Percentiles rank a stretch among this genome's conserved stretches.
phyloP scores from a whole-genome alignment of 257 asterid species.

The Galeopsis tetrahit region DNA sequence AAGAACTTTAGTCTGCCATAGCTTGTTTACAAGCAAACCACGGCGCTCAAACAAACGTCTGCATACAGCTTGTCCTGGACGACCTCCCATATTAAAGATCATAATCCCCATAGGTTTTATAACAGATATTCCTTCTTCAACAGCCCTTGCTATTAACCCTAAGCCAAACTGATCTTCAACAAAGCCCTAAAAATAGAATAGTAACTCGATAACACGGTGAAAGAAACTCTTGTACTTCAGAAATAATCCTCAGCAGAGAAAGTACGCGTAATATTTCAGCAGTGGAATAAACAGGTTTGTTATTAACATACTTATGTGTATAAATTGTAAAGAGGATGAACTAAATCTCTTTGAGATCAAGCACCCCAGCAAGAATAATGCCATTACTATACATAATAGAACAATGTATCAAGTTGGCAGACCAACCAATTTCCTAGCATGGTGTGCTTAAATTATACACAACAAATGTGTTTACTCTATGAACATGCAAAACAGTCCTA shows the following conservation, averaged over 20 bases:
- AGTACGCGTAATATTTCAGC: constrained; percentile 26
- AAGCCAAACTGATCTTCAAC: constrained; percentile 99
- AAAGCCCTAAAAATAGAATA: constrained; percentile 68
- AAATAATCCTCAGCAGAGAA: constrained; percentile 25
- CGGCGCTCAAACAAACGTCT: constrained; percentile 98
- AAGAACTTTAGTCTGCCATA: constrained; percentile 98
- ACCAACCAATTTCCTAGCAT: not conserved
- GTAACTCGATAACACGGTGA: constrained; percentile 20
- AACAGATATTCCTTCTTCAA: constrained; percentile 98
- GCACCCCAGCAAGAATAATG: constrained; percentile 26
- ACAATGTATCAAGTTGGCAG: constrained; percentile 16
- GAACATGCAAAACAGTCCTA: constrained; percentile 7
- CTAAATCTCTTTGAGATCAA: constrained; percentile 11
- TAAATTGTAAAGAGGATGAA: constrained; percentile 21
- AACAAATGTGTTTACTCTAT: constrained; percentile 11
- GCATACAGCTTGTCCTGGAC: constrained; percentile 98
- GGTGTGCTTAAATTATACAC: not conserved
- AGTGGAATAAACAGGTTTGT: constrained; percentile 22
- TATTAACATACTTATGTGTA: not conserved
- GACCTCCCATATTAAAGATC: constrained; percentile 99
- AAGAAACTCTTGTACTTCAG: constrained; percentile 21
- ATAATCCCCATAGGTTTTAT: constrained; percentile 94
- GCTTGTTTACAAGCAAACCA: constrained; percentile 86
- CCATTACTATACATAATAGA: constrained; percentile 9
- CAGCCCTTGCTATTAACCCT: constrained; percentile 98